Evolutionary conservation across 2,329 filamentous ascomycete species (phyloP), one percentile per base, ranked within the genome.

Genomic region (Akanthomyces muscarius): DNA sequence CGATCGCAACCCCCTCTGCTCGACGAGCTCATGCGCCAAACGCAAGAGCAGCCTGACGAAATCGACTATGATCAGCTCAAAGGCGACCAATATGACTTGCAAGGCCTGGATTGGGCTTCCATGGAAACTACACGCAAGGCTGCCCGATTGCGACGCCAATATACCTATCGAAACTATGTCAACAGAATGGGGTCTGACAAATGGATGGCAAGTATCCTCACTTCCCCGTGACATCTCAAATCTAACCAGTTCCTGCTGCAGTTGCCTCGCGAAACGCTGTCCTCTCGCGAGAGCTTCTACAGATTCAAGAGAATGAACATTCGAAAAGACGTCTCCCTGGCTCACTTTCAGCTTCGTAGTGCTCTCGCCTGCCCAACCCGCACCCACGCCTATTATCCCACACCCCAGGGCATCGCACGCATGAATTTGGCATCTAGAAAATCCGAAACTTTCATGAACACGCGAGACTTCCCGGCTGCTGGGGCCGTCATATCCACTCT

Each of bases 341-440:
- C 84, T n/a, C 87, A 89, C 72, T 89, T 89, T 65, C 87, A 89
- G 69, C 76, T 89, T 14, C 83, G 87, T 50, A 87, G 87, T 68
- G 77, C 88, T 18, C 74, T 89, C 23, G 84, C 83, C 2, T 82
- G 81, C 68, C 78, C 83, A 5, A 84, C 83, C 10, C 78, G 81
- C 38, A 82, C 80, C 7, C 80, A 82, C 48, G 78, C 80, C 10
- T 89, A 84, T 69, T 89, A 88, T 68, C 81, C 85, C 3, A 79
- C 79, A 42, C 70, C 72, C 47, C 76, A 76, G 55, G 78, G 79
- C 16, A 76, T 89, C 21, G 76, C 80, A 48, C 77, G 82, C 60
- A 77, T 84, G 65, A 83, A 87, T 69, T 80, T 82, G 11, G 71
- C 79, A 45, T 80, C 80, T 2, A 78, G 79, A 42, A 73, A 73